A percentile compares a stretch with the other conserved stretches of the same genome.
phyloP scores from a whole-genome alignment of 495 filamentous ascomycete species.

The Podospora australis region DNA sequence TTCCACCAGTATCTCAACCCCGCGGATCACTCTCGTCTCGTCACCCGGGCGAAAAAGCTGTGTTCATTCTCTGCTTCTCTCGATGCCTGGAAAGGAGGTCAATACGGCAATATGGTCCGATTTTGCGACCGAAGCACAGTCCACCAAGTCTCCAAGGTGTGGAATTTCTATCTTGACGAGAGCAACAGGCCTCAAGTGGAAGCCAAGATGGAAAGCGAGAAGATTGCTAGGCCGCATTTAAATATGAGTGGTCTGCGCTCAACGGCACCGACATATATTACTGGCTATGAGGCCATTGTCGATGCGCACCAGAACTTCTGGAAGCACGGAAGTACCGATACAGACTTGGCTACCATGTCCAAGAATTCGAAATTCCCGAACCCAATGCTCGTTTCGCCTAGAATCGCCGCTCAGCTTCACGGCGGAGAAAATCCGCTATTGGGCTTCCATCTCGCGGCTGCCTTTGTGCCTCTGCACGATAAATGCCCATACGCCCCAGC shows the following conservation, averaged over 20 bases:
- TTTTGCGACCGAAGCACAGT: conserved; percentile 25
- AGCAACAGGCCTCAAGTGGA: neutral
- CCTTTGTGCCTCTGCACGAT: conserved; percentile 3
- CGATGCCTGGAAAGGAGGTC: conserved; percentile 15
- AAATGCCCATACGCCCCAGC: neutral
- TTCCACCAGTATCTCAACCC: conserved; percentile 20
- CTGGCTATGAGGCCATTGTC: neutral
- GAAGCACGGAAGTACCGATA: neutral
- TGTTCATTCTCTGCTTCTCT: conserved; percentile 11
- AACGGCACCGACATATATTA: neutral
- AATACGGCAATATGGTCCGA: conserved; percentile 19
- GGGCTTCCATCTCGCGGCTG: conserved; percentile 27
- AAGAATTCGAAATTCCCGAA: conserved; percentile 8
- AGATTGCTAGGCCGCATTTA: neutral
- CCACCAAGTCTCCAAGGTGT: conserved; percentile 15
- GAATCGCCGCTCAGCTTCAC: conserved; percentile 10
- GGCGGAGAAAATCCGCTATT: conserved; percentile 21
- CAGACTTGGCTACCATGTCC: neutral
- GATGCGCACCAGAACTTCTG: neutral
- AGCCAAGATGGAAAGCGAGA: neutral
- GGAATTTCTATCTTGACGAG: conserved; percentile 14
- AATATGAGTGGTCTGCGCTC: conserved; percentile 2
- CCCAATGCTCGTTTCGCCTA: conserved; percentile 13
- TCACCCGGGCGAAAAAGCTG: conserved; percentile 19
- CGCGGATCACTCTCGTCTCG: conserved; percentile 9